Evolutionary conservation across 345 rosid species (phyloP).

Genomic region (Punica granatum): DNA sequence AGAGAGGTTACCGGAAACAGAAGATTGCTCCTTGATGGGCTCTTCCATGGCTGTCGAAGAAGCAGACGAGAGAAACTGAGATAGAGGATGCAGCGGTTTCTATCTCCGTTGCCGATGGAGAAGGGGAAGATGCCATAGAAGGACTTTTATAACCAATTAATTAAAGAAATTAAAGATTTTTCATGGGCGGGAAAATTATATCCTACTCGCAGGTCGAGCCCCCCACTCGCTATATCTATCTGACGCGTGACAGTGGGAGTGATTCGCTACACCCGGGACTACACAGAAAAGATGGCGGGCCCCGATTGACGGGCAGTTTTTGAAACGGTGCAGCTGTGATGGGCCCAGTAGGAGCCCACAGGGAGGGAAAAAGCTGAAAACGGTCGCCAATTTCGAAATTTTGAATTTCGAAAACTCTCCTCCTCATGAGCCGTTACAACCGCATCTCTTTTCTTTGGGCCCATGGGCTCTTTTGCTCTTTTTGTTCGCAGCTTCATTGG

Average conservation of each 20-base stretch:
- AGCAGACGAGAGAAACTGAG: background rate
- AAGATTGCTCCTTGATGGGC: slow-evolving; percentile 32
- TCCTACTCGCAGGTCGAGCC: background rate
- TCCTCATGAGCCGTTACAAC: background rate
- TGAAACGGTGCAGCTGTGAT: background rate
- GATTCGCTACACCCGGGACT: background rate
- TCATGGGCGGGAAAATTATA: slow-evolving; percentile 11
- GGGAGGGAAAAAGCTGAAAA: background rate
- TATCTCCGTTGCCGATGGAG: background rate
- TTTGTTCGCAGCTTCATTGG: too few relatives aligned
- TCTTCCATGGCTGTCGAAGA: slow-evolving; percentile 32
- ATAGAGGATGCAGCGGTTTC: background rate
- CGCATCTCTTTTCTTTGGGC: background rate
- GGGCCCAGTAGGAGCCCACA: slow-evolving; percentile 3
- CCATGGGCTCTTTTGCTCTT: too few relatives aligned
- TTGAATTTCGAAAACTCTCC: slow-evolving; percentile 3
- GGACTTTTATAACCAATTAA: background rate
- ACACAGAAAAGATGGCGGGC: background rate
- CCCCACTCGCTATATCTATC: background rate
- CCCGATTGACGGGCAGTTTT: background rate
- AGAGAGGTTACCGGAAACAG: slow-evolving; percentile 35
- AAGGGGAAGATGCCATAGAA: background rate
- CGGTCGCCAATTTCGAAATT: background rate
- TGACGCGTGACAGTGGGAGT: background rate
- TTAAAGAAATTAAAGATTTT: background rate